A percentile compares a stretch with the other conserved stretches of the same genome.
Conservation (phyloP, 176 grass and related monocot genomes). For the Panicum miliaceum region DNA sequence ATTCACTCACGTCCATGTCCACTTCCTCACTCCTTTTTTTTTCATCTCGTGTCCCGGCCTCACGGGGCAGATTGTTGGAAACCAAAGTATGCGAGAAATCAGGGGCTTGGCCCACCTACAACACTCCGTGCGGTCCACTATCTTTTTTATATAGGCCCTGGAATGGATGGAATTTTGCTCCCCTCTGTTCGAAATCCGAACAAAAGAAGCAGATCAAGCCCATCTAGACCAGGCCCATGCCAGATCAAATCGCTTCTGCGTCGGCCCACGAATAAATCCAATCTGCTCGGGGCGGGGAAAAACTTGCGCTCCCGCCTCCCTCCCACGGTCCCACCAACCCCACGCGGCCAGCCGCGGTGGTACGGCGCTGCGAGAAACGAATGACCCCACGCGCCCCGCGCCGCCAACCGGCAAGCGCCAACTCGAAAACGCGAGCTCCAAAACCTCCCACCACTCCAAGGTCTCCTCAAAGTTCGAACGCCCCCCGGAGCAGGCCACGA, state of each 20-base stretch:
- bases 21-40: no score
- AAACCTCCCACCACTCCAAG: background rate
- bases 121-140: no score
- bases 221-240: background rate
- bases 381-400: constrained; percentile 4
- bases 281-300: background rate
- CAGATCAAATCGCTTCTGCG: background rate
- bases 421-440: background rate
- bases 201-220: background rate
- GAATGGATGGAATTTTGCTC: no score
- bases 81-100: no score
- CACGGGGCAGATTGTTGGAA: no score
- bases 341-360: no score
- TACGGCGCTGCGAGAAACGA: constrained; percentile 18
- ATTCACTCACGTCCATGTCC: no score
- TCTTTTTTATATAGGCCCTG: no score
- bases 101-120: no score
- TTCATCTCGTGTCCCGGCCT: no score
- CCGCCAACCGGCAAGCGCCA: background rate
- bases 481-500: background rate
- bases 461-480: background rate
- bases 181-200: no score
- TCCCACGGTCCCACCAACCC: background rate
- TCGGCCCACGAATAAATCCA: background rate
- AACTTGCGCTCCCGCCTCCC: background rate